These are phyloP conservation scores for Erodium texanum DNA, from an alignment of 441 rosid species.

Conservation along the genomic window DNA sequence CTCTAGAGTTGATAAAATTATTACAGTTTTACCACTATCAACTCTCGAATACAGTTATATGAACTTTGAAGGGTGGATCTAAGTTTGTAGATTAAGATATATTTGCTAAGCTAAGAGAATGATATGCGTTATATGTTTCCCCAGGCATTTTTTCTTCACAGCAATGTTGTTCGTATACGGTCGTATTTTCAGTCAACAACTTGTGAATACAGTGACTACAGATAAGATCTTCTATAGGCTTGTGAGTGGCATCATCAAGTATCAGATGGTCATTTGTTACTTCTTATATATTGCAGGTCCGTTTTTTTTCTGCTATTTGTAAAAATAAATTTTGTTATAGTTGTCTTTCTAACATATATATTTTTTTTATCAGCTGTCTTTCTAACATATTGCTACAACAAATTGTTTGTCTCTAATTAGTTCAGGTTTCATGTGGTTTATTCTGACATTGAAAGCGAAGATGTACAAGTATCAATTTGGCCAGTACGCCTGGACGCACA, in stretches of 20 bases:
- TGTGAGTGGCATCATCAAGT: conserved; percentile 24
- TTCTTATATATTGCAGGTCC: conserved; percentile 23
- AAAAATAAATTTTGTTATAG: neutral
- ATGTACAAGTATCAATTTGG: conserved; percentile 30
- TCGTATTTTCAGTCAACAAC: conserved; percentile 18
- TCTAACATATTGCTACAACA: no score
- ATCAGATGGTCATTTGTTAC: conserved; percentile 23
- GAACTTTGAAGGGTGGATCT: no score
- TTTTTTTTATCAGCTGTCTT: no score
- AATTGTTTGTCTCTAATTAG: no score
- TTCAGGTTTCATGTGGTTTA: conserved; percentile 27
- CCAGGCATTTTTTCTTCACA: conserved; percentile 28
- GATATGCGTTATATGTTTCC: conserved; percentile 2
- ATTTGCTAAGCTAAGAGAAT: neutral
- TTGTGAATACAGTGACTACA: conserved; percentile 23
- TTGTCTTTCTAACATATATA: no score
- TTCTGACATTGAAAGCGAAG: conserved; percentile 23
- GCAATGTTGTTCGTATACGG: conserved; percentile 16
- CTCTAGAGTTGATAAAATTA: no score
- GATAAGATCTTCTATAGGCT: conserved; percentile 21
- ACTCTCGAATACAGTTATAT: no score
- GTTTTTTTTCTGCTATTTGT: neutral
- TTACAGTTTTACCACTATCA: no score
- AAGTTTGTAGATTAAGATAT: no score
- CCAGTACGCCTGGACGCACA: conserved; percentile 28